These are phyloP conservation scores for Hypomontagnella monticulosa DNA, from an alignment of 495 filamentous ascomycete species.

Conservation along the genomic window DNA sequence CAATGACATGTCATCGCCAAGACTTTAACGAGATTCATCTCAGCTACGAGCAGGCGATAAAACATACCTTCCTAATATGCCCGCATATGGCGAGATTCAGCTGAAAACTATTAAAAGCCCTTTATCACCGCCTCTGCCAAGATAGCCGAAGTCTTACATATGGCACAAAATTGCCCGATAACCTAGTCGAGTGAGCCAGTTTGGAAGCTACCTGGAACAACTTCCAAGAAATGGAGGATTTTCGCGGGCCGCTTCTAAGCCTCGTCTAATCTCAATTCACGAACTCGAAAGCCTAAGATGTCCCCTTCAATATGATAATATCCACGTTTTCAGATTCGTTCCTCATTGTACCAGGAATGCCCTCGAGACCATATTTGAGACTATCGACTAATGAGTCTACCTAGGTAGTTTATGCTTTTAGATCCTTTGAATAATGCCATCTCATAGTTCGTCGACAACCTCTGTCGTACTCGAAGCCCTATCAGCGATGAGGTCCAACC, in stretches of 20 bases:
- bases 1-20: neutral
- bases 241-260: constrained; percentile 17
- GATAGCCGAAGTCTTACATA: neutral
- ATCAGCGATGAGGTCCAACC: constrained; percentile 66
- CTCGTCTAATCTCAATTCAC: constrained; percentile 1
- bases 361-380: constrained; percentile 3
- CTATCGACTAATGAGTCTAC: neutral
- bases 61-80: constrained; percentile 2
- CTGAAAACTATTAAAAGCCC: constrained; percentile 11
- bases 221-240: constrained; percentile 20
- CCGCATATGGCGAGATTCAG: constrained; percentile 2
- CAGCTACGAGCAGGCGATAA: constrained; percentile 7
- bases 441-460: constrained; percentile 39
- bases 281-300: neutral
- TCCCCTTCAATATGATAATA: constrained; percentile 7
- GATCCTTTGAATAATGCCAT: neutral
- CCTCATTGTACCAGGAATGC: constrained; percentile 10
- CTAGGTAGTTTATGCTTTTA: neutral
- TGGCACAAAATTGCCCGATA: neutral
- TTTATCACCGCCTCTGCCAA: constrained; percentile 11
- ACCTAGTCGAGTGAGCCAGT: neutral
- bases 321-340: constrained; percentile 9
- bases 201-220: constrained; percentile 25
- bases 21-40: constrained; percentile 9
- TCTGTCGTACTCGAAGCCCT: constrained; percentile 24